These are phyloP conservation scores for Linnemannia zychae DNA, from an alignment of 192 early-diverging fungal genomes.

Conservation along the genomic window DNA sequence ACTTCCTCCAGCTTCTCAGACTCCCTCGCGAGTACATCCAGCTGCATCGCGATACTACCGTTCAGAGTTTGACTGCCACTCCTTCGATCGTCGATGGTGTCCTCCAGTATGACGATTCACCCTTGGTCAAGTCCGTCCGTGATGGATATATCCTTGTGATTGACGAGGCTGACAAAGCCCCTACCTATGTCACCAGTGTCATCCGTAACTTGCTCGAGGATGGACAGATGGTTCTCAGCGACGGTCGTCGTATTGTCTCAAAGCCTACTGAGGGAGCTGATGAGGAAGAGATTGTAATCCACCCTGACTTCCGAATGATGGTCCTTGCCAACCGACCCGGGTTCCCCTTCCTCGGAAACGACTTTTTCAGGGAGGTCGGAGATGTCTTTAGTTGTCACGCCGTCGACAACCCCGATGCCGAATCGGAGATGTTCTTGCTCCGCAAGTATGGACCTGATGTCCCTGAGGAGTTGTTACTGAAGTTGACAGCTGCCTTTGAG, in stretches of 20 bases:
- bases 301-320: slow-evolving; percentile 83
- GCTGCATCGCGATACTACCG: slow-evolving; percentile 84
- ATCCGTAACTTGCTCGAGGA: slow-evolving; percentile 81
- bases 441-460: slow-evolving; percentile 79
- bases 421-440: slow-evolving; percentile 80
- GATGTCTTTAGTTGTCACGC: slow-evolving; percentile 82
- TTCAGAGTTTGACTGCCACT: slow-evolving; percentile 81
- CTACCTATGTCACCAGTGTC: slow-evolving; percentile 81
- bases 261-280: slow-evolving; percentile 58
- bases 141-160: slow-evolving; percentile 78
- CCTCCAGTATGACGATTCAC: slow-evolving; percentile 78
- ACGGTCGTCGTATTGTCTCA: slow-evolving; percentile 79
- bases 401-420: slow-evolving; percentile 83
- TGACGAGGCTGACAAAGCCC: slow-evolving; percentile 89
- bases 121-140: slow-evolving; percentile 68
- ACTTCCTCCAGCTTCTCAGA: slow-evolving; percentile 78
- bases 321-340: slow-evolving; percentile 88
- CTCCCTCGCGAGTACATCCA: slow-evolving; percentile 86
- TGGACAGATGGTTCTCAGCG: slow-evolving; percentile 83
- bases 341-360: slow-evolving; percentile 82
- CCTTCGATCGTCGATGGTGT: slow-evolving; percentile 80
- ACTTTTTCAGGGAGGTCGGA: slow-evolving; percentile 86
- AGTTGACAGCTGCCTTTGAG: slow-evolving; percentile 78
- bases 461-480: slow-evolving; percentile 72
- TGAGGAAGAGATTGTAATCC: slow-evolving; percentile 67